Conservation (phyloP, 2,329 filamentous ascomycete species). For the Pseudopyricularia cyperi region DNA sequence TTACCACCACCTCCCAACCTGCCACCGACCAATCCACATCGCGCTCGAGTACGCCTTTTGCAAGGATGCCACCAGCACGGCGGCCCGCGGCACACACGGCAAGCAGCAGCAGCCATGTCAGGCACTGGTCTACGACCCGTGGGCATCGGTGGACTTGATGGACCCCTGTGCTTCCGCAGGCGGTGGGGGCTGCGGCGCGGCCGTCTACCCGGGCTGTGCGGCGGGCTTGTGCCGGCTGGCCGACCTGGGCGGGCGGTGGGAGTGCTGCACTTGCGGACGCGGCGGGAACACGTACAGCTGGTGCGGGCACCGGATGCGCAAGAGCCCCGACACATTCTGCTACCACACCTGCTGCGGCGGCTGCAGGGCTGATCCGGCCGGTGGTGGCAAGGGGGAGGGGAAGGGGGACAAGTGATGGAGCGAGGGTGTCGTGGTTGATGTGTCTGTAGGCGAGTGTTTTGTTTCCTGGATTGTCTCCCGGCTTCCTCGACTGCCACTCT, state of each 20-base stretch:
- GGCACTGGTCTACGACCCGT: slow-evolving; percentile 16
- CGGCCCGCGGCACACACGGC: background rate
- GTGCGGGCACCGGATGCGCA: slow-evolving; percentile 31
- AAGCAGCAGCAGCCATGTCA: slow-evolving; percentile 13
- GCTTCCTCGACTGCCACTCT: too few relatives aligned
- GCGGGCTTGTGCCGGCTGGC: slow-evolving; percentile 34
- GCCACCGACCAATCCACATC: slow-evolving; percentile 6
- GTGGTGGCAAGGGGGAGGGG: background rate
- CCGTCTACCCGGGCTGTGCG: slow-evolving; percentile 29
- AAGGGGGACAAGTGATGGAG: background rate
- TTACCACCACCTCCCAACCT: slow-evolving; percentile 25
- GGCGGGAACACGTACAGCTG: slow-evolving; percentile 30
- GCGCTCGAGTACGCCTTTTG: slow-evolving; percentile 10
- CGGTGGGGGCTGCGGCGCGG: slow-evolving; percentile 28
- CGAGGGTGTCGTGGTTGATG: background rate
- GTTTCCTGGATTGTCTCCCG: background rate
- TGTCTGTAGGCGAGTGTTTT: background rate
- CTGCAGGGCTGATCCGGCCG: slow-evolving; percentile 22
- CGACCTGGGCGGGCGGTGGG: slow-evolving; percentile 34
- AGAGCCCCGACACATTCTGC: slow-evolving; percentile 36
- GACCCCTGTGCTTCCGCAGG: slow-evolving; percentile 32
- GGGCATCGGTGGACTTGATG: slow-evolving; percentile 18
- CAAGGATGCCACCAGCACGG: slow-evolving; percentile 3
- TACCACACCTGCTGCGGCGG: slow-evolving; percentile 34
- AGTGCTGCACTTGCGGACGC: slow-evolving; percentile 34